A percentile compares a stretch with the other conserved stretches of the same genome.
These are phyloP conservation scores for Ramaria rubella DNA, from an alignment of 768 basidiomycete genomes.

Conservation along the genomic window DNA sequence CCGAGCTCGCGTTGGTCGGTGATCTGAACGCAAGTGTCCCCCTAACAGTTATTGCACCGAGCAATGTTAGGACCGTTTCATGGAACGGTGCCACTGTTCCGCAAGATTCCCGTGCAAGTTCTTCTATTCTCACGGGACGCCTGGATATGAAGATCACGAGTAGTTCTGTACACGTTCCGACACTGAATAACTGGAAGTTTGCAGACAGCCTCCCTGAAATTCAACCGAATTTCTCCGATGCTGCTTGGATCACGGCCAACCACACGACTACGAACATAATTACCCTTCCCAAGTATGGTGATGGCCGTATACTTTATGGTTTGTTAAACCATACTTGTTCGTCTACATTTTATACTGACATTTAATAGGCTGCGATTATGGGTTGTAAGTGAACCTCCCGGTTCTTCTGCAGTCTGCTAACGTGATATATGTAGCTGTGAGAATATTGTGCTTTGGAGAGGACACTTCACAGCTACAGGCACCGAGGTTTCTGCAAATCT, in stretches of 20 bases:
- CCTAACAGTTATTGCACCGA: slow-evolving; percentile 60
- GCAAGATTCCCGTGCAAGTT: neutral
- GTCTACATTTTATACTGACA: no score
- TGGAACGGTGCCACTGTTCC: slow-evolving; percentile 61
- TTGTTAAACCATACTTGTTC: neutral
- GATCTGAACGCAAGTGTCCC: slow-evolving; percentile 56
- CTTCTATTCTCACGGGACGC: slow-evolving; percentile 45
- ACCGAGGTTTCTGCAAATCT: slow-evolving; percentile 41
- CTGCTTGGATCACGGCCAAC: slow-evolving; percentile 57
- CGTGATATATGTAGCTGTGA: slow-evolving; percentile 53
- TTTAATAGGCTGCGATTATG: slow-evolving; percentile 58
- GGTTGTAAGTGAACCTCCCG: slow-evolving; percentile 50
- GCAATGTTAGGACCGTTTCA: slow-evolving; percentile 42
- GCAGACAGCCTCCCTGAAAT: slow-evolving; percentile 73
- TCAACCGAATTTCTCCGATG: slow-evolving; percentile 49
- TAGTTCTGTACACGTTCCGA: slow-evolving; percentile 11
- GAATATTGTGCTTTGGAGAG: slow-evolving; percentile 74
- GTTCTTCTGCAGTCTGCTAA: slow-evolving; percentile 9
- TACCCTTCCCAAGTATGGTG: slow-evolving; percentile 60
- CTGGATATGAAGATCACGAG: slow-evolving; percentile 22
- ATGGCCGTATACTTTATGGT: slow-evolving; percentile 73
- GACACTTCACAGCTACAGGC: slow-evolving; percentile 64
- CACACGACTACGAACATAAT: slow-evolving; percentile 72
- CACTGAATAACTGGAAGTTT: slow-evolving; percentile 64
- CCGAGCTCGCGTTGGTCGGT: slow-evolving; percentile 50